A percentile compares a stretch with the other conserved stretches of the same genome.
phyloP scores from a whole-genome alignment of 768 basidiomycete genomes.

The Lanmaoa rubissima region DNA sequence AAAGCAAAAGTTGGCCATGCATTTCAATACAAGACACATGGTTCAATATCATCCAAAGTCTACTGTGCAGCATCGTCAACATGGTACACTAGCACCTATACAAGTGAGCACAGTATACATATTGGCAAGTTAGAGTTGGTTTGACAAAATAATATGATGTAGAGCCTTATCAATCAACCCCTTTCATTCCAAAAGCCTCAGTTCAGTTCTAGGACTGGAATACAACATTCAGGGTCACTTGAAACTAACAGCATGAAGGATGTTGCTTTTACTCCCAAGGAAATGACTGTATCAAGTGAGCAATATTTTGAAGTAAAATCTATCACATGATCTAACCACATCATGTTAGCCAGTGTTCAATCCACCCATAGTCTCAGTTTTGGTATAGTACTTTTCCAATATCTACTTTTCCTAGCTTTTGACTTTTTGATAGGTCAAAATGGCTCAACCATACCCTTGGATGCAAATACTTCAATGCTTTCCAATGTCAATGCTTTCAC shows the following conservation, averaged over 20 bases:
- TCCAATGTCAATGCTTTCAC: no score
- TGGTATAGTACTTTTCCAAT: neutral
- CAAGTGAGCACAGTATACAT: conserved; percentile 10
- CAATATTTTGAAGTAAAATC: neutral
- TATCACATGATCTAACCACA: accelerated
- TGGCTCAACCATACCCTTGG: accelerated
- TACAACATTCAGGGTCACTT: neutral
- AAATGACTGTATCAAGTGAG: neutral
- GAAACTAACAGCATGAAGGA: neutral
- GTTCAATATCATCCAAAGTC: neutral
- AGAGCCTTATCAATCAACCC: neutral
- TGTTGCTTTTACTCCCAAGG: neutral
- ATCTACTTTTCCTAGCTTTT: neutral
- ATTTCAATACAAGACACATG: conserved; percentile 22
- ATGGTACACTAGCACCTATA: neutral
- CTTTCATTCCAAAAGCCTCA: neutral
- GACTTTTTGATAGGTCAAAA: neutral
- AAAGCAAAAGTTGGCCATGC: conserved; percentile 10
- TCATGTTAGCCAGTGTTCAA: neutral
- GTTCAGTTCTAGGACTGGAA: neutral
- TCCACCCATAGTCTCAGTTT: accelerated
- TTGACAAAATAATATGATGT: neutral
- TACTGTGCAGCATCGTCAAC: neutral
- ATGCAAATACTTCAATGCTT: neutral
- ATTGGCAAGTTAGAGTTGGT: accelerated